These are phyloP conservation scores for Coleophoma cylindrospora DNA, from an alignment of 2,329 filamentous ascomycete species.

Conservation along the genomic window DNA sequence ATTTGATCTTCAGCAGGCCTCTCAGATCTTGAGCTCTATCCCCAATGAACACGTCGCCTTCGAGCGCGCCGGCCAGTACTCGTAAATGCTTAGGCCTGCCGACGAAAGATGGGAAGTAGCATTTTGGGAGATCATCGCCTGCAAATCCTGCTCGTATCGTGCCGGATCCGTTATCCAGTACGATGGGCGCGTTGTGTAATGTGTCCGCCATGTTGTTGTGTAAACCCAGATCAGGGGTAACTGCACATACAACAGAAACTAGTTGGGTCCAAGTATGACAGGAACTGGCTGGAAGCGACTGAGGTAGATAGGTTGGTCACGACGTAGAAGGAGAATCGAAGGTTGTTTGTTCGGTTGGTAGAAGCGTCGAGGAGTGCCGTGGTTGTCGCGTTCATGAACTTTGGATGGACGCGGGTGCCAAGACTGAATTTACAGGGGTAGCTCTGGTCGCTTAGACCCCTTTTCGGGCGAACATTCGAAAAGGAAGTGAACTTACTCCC, in stretches of 20 bases:
- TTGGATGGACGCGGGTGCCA: background rate
- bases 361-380: background rate
- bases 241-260: background rate
- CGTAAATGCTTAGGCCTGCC: conserved; percentile 92
- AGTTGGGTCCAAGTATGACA: background rate
- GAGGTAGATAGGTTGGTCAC: background rate
- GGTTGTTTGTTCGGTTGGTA: background rate
- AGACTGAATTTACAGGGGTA: conserved; percentile 1
- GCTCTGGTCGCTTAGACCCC: background rate
- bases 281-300: background rate
- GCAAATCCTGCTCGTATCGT: conserved; percentile 97
- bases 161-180: conserved; percentile 97
- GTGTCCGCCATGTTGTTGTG: conserved; percentile 53
- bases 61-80: conserved; percentile 91
- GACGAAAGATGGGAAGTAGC: conserved; percentile 95
- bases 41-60: conserved; percentile 96
- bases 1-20: conserved; percentile 90
- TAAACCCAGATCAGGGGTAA: background rate
- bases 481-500: too few relatives aligned
- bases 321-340: background rate
- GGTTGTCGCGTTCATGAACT: background rate
- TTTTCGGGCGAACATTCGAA: background rate
- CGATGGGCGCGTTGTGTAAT: conserved; percentile 95
- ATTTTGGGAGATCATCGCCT: conserved; percentile 92
- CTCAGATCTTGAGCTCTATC: conserved; percentile 82